Conservation (phyloP, 2,329 filamentous ascomycete genomes). For the Aureobasidium vineae region DNA sequence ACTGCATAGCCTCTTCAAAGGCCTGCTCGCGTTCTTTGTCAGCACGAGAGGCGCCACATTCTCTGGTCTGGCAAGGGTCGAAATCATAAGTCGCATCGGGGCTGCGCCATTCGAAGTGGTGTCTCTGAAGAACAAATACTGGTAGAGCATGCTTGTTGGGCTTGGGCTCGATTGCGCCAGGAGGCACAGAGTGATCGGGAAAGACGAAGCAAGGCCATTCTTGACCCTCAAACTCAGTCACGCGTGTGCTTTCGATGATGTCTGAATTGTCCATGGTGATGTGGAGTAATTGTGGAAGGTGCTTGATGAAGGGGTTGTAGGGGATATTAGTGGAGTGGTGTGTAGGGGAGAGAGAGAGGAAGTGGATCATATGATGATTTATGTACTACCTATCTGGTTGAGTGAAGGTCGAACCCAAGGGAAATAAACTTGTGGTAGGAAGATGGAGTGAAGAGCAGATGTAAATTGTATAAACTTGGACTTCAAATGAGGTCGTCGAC, state of each 20-base stretch:
- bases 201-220: constrained; percentile 16
- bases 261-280: background rate
- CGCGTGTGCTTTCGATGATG: background rate
- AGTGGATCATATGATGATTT: background rate
- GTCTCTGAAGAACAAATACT: background rate
- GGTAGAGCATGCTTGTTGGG: constrained; percentile 1
- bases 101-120: background rate
- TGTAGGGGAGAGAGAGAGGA: background rate
- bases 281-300: too few species aligned
- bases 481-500: background rate
- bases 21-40: background rate
- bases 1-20: background rate
- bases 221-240: background rate
- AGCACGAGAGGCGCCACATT: background rate
- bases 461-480: background rate
- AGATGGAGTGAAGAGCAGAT: background rate
- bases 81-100: background rate
- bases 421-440: background rate
- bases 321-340: too few species aligned
- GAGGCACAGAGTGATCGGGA: constrained; percentile 9
- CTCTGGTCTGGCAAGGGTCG: background rate
- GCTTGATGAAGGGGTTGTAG: too few species aligned
- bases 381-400: background rate
- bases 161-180: background rate
- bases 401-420: background rate